A percentile compares a stretch with the other conserved stretches of the same genome.
Evolutionary conservation across 2,329 filamentous ascomycete species (phyloP).

Genomic region (Nakataea oryzae): DNA sequence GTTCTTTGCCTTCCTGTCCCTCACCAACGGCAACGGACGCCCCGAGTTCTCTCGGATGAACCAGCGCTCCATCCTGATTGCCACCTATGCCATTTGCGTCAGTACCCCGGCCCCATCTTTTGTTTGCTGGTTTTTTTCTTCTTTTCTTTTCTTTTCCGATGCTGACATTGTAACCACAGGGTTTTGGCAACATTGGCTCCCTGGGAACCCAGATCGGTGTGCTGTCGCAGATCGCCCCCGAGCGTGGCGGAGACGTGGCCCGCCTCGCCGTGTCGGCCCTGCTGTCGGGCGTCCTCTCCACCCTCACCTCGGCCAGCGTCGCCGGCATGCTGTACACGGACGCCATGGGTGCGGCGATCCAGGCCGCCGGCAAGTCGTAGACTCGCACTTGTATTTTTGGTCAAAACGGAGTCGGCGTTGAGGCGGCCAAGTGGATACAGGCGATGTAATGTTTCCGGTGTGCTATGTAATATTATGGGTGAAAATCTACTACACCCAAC

Average conservation of each 20-base stretch:
- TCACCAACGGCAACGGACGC: constrained; percentile 30
- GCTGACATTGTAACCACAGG: constrained; percentile 23
- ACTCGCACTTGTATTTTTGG: too few relatives aligned
- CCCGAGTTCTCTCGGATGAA: constrained; percentile 47
- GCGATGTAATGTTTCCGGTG: background rate
- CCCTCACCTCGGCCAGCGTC: constrained; percentile 67
- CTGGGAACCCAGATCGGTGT: constrained; percentile 87
- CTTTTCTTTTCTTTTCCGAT: background rate
- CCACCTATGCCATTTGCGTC: constrained; percentile 71
- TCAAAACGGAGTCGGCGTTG: background rate
- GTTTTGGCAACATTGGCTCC: constrained; percentile 78
- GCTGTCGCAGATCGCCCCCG: constrained; percentile 68
- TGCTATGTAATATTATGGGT: background rate
- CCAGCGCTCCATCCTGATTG: constrained; percentile 66
- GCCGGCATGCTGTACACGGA: constrained; percentile 53
- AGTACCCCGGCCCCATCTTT: constrained; percentile 27
- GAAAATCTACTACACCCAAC: too few relatives aligned
- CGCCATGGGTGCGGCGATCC: background rate
- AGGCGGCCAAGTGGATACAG: background rate
- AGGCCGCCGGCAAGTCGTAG: background rate
- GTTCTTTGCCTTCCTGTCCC: constrained; percentile 60
- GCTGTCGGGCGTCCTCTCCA: constrained; percentile 67
- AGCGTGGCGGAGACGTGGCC: constrained; percentile 64
- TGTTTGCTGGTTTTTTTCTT: too few relatives aligned
- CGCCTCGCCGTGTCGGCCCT: constrained; percentile 67